Percentiles rank a stretch among this genome's conserved stretches.
These are phyloP conservation scores for Phialocephala sp. DNA, from an alignment of 2,329 filamentous ascomycete genomes.

Conservation along the genomic window DNA sequence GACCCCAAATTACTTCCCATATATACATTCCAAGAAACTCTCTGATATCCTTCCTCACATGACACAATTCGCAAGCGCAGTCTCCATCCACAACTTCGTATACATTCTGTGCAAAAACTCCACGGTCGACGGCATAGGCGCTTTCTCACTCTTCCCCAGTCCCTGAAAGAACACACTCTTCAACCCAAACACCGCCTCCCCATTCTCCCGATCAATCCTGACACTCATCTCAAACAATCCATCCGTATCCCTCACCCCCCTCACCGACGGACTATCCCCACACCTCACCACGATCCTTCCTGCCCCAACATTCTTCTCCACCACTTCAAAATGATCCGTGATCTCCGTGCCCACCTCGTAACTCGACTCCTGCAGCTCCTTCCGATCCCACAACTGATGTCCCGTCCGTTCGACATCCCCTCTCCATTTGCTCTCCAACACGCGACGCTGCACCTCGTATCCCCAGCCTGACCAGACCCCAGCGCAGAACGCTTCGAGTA, in stretches of 20 bases:
- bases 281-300: conserved; percentile 63
- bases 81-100: conserved; percentile 62
- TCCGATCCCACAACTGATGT: conserved; percentile 64
- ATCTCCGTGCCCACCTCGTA: conserved; percentile 69
- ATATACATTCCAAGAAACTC: conserved; percentile 12
- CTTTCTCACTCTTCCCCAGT: conserved; percentile 47
- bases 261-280: conserved; percentile 67
- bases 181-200: conserved; percentile 66
- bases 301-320: conserved; percentile 64
- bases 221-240: conserved; percentile 71
- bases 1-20: not conserved
- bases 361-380: conserved; percentile 57
- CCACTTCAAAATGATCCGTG: conserved; percentile 75
- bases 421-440: conserved; percentile 64
- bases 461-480: conserved; percentile 42
- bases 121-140: conserved; percentile 53
- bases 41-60: conserved; percentile 17
- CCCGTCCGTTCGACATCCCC: conserved; percentile 55
- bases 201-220: conserved; percentile 64
- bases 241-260: conserved; percentile 62
- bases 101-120: conserved; percentile 60
- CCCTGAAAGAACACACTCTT: conserved; percentile 68
- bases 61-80: conserved; percentile 44
- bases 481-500: conserved; percentile 44
- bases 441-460: conserved; percentile 63